Evolutionary conservation across 768 basidiomycete species (phyloP).

Genomic region (Ephemerocybe angulata): DNA sequence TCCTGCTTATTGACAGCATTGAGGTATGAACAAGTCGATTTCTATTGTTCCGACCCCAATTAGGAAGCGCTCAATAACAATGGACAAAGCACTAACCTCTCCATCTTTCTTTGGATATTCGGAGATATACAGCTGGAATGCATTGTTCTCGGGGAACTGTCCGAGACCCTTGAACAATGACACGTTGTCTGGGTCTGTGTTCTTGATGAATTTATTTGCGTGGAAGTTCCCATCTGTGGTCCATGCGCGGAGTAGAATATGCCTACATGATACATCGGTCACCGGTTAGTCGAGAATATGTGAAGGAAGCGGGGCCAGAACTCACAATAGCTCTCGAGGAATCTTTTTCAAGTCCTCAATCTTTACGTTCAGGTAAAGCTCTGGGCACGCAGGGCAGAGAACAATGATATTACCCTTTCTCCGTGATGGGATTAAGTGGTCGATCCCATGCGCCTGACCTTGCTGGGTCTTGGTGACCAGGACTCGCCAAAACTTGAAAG

Average conservation of each 20-base stretch:
- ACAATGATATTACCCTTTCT: conserved; percentile 14
- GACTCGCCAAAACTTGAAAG: conserved; percentile 19
- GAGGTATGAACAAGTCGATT: conserved; percentile 19
- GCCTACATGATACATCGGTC: conserved; percentile 8
- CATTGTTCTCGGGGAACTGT: conserved; percentile 17
- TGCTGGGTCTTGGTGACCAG: conserved; percentile 12
- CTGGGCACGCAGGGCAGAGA: conserved; percentile 20
- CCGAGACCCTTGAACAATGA: conserved; percentile 17
- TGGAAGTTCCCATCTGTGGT: conserved; percentile 25
- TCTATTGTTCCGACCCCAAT: conserved; percentile 11
- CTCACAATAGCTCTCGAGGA: not conserved
- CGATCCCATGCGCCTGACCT: conserved; percentile 24
- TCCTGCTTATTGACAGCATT: conserved; percentile 24
- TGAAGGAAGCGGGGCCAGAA: conserved; percentile 6
- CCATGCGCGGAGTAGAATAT: conserved; percentile 17
- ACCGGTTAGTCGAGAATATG: not conserved
- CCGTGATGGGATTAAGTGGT: conserved; percentile 12
- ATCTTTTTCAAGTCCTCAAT: no score
- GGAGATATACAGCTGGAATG: not conserved
- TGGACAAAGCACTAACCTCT: not conserved
- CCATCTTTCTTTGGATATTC: not conserved
- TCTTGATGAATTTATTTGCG: conserved; percentile 20
- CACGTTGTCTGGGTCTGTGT: conserved; percentile 16
- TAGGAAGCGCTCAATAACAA: not conserved
- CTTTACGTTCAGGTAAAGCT: conserved; percentile 14